Percentiles rank a stretch among this genome's conserved stretches.
Conservation (phyloP, 371 early-diverging fungal species). For the Haplosporangium sp. region DNA sequence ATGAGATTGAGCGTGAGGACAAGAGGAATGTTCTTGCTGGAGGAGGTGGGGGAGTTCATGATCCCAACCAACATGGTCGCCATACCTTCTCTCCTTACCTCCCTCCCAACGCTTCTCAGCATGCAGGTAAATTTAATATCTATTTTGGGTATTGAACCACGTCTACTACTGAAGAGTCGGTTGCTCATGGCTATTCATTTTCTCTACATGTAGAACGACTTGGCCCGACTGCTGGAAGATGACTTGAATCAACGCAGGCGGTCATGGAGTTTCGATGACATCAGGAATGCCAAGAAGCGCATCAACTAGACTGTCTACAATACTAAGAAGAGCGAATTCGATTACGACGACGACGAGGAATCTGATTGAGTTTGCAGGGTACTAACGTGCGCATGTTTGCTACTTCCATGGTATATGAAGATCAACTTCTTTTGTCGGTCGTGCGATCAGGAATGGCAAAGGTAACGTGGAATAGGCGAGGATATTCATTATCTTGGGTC, state of each 20-base stretch:
- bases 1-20: constrained; percentile 22
- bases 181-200: neutral
- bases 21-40: constrained; percentile 15
- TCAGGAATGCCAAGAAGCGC: neutral
- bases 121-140: constrained; percentile 6
- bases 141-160: neutral
- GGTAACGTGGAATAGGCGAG: too few relatives aligned
- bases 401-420: too few relatives aligned
- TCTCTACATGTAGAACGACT: neutral
- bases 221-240: too few relatives aligned
- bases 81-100: constrained; percentile 22
- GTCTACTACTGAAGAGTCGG: too few relatives aligned
- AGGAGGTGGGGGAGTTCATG: constrained; percentile 17
- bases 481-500: too few relatives aligned
- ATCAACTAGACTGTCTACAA: too few relatives aligned
- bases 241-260: constrained; percentile 1
- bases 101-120: constrained; percentile 21
- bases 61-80: constrained; percentile 14
- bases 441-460: too few relatives aligned
- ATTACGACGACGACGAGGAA: too few relatives aligned
- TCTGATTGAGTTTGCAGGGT: too few relatives aligned
- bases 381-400: too few relatives aligned
- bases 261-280: constrained; percentile 1
- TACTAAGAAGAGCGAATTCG: too few relatives aligned
- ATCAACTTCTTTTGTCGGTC: too few relatives aligned